These are phyloP conservation scores for Ceratocystis papillata DNA, from an alignment of 2,329 filamentous ascomycete species.

Conservation along the genomic window DNA sequence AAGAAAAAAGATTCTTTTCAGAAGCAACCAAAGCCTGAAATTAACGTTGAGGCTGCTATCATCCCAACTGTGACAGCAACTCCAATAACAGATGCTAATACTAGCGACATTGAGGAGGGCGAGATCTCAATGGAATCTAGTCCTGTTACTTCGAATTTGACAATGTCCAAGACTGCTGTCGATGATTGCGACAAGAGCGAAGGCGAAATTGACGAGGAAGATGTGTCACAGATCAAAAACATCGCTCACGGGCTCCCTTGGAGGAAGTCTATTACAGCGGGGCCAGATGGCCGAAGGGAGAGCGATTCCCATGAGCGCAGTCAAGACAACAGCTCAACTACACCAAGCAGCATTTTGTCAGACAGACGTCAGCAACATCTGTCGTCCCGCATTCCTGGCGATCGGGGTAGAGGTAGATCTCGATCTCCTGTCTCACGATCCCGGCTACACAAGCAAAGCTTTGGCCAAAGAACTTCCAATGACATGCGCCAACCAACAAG, in stretches of 20 bases:
- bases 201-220: conserved; percentile 10
- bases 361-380: not conserved
- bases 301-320: not conserved
- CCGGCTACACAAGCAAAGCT: not conserved
- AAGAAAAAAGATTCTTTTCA: conserved; percentile 1
- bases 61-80: not conserved
- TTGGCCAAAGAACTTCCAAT: not conserved
- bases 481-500: not conserved
- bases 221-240: not conserved
- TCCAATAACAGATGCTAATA: not conserved
- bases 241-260: conserved; percentile 5
- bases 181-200: not conserved
- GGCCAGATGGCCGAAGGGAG: not conserved
- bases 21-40: not conserved
- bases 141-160: not conserved
- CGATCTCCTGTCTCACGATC: conserved; percentile 2
- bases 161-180: not conserved
- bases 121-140: not conserved
- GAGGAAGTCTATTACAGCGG: not conserved
- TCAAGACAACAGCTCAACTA: not conserved
- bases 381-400: not conserved
- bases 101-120: conserved; percentile 11
- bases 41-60: not conserved
- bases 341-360: not conserved
- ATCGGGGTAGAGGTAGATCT: not conserved